Evolutionary conservation across 1,284 basidiomycete genomes (phyloP).

Genomic region (Malassezia equina): DNA sequence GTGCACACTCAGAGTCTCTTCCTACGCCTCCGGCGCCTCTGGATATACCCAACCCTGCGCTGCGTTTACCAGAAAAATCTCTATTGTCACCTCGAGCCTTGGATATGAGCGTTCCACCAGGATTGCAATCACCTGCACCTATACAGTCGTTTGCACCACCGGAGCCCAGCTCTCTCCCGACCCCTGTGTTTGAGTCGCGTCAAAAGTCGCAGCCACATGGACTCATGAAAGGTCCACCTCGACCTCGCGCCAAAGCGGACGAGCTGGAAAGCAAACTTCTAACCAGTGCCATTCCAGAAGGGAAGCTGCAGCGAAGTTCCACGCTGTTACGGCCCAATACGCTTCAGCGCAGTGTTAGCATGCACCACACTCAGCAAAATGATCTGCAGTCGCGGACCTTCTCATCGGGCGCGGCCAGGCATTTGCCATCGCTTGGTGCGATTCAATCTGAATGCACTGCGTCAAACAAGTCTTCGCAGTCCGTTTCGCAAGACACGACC

Average conservation of each 20-base stretch:
- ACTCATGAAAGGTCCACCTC: constrained; percentile 41
- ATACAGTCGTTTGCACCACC: constrained; percentile 3
- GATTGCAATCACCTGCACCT: constrained; percentile 4
- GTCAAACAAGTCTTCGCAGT: neutral
- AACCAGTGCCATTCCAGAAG: neutral
- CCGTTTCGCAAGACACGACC: neutral
- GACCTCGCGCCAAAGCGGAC: constrained; percentile 38
- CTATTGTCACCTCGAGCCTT: constrained; percentile 33
- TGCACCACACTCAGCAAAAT: neutral
- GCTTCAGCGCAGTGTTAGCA: constrained; percentile 7
- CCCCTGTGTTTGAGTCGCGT: constrained; percentile 46
- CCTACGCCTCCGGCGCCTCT: neutral
- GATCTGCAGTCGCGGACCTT: neutral
- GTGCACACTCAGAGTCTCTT: neutral
- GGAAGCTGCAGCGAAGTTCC: neutral
- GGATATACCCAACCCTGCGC: constrained; percentile 43
- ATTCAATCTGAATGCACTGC: neutral
- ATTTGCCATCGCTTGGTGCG: constrained; percentile 2
- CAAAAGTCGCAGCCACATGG: constrained; percentile 41
- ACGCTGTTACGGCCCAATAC: neutral
- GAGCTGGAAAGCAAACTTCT: constrained; percentile 28
- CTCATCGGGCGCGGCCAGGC: neutral
- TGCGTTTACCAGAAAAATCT: constrained; percentile 38
- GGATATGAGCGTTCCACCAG: constrained; percentile 15
- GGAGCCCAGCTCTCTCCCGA: constrained; percentile 19